phyloP scores from a whole-genome alignment of 345 rosid genomes.

The Rhodomyrtus tomentosa region DNA sequence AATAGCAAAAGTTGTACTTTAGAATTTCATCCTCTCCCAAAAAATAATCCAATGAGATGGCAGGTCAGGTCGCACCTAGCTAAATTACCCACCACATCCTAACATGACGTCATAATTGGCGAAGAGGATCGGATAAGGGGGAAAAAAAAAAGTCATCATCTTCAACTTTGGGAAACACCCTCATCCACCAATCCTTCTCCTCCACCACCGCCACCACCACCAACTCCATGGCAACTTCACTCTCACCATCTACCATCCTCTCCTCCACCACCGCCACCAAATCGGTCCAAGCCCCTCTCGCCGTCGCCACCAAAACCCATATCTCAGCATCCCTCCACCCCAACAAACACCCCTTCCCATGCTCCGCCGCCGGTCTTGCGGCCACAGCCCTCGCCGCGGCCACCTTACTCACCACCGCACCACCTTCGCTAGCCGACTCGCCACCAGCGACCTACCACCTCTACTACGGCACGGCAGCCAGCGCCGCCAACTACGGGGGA shows the following conservation, averaged over 20 bases:
- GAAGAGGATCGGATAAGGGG: background rate
- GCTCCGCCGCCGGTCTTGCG: conserved; percentile 21
- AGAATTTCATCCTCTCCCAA: background rate
- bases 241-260: conserved; percentile 39
- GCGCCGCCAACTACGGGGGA: conserved; percentile 89
- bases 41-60: background rate
- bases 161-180: background rate
- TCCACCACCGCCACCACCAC: background rate
- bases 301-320: background rate
- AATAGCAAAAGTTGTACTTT: background rate
- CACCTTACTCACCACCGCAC: conserved; percentile 27
- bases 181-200: background rate
- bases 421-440: conserved; percentile 38
- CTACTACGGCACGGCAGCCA: conserved; percentile 95
- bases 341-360: conserved; percentile 12
- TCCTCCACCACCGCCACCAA: conserved; percentile 9
- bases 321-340: conserved; percentile 1
- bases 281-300: conserved; percentile 10
- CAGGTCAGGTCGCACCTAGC: too few relatives aligned
- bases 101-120: background rate
- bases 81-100: background rate
- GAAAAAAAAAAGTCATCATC: background rate
- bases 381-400: conserved; percentile 39
- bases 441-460: conserved; percentile 19
- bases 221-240: conserved; percentile 40